Base-by-base conservation (phyloP, 2,329 filamentous ascomycete species). In the Volutella citrinella region DNA sequence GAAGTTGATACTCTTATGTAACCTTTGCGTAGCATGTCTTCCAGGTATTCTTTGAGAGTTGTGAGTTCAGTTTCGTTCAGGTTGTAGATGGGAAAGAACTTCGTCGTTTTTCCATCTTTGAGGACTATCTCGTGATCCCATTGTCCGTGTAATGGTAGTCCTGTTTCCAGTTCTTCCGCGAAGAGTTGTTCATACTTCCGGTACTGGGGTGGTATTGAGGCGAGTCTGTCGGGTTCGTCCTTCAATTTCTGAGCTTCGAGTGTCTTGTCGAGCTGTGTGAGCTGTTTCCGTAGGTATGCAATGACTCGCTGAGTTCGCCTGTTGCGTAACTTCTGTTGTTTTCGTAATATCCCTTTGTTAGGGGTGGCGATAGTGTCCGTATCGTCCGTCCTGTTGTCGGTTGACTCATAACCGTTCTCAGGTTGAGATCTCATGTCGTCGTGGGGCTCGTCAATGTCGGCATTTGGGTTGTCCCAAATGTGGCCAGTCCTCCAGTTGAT, bases 1-100 rank as follows among this genome's bases (percentile, higher is more conserved):
- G 15, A 48, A 24, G 10, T 48, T 10, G 17, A 42, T 20, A 23
- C 15, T 27, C 25, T 29, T 6, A 43, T 49, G 30, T 45, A 45
- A 26, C 27, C 36, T 27, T 49, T 49, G 13, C 19, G 9, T 42
- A 49, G 11, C 19, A 30, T 36, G 7, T 34, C 12, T 19, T 22
- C 19, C 6, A 36, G 10, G 5, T 32, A 47, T 25, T 40, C 15
- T 10, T 22, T 32, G 29, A 32, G n/a, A 5, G 14, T 19, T n/a
- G 13, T n/a, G 19, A 41, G n/a, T 31, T 45, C 5, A 18, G 25
- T 36, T 26, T 22, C 13, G 23, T 40, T 47, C 20, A n/a, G n/a
- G n/a, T n/a, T n/a, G n/a, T n/a, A n/a, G n/a, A n/a, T n/a, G n/a
- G n/a, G n/a, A n/a, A n/a, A n/a, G n/a, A n/a, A n/a, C 20, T 22